Evolutionary conservation across 257 asterid species (phyloP).

Genomic region (Nicotiana paniculata): DNA sequence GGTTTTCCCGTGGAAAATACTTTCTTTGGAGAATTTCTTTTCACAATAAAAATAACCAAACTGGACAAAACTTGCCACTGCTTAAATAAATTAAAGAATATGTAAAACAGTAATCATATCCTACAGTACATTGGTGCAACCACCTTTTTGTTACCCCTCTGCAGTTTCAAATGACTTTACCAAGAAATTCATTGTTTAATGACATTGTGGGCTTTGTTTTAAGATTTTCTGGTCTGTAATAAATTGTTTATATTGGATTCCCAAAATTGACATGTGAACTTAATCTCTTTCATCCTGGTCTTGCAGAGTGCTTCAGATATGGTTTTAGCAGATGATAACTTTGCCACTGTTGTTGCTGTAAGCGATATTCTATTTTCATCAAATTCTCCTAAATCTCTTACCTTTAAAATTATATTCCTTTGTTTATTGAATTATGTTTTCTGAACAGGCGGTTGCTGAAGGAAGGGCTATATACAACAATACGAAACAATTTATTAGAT

Average conservation of each 20-base stretch:
- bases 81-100: not conserved
- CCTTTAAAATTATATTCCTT: not conserved
- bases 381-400: constrained; percentile 6
- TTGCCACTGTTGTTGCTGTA: constrained; percentile 97
- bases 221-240: not conserved
- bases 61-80: not conserved
- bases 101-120: not conserved
- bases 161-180: not conserved
- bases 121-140: constrained; percentile 1
- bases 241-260: not conserved
- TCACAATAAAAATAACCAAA: not conserved
- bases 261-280: not conserved
- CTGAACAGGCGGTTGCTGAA: constrained; percentile 93
- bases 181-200: not conserved
- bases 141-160: not conserved
- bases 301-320: constrained; percentile 99
- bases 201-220: not conserved
- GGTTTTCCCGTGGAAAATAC: not conserved
- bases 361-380: constrained; percentile 22
- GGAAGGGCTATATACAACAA: constrained; percentile 97
- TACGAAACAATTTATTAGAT: constrained; percentile 95
- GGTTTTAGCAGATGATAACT: constrained; percentile 98
- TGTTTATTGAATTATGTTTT: not conserved
- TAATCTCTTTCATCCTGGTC: constrained; percentile 6
- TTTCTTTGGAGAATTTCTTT: not conserved